A percentile compares a stretch with the other conserved stretches of the same genome.
Evolutionary conservation across 2,329 filamentous ascomycete species (phyloP).

Genomic region (Neofusicoccum sp.): DNA sequence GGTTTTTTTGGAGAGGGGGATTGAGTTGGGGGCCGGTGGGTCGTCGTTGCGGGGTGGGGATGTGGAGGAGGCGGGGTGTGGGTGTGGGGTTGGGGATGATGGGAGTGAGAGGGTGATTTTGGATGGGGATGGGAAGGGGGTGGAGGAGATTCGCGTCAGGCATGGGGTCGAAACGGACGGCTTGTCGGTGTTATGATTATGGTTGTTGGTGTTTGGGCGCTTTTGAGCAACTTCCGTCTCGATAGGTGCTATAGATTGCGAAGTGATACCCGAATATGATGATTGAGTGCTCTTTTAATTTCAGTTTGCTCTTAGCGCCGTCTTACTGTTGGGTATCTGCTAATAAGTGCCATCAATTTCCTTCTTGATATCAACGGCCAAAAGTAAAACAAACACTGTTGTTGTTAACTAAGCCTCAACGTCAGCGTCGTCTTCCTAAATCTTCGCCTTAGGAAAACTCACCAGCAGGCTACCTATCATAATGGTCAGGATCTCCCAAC

Average conservation of each 20-base stretch:
- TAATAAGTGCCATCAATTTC: neutral
- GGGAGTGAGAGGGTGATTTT: no score
- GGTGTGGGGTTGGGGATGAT: neutral
- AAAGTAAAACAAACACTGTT: neutral
- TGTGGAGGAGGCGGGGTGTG: neutral
- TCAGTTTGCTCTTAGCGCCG: no score
- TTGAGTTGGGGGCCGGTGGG: neutral
- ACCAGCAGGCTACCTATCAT: conserved; percentile 53
- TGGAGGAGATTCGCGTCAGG: no score
- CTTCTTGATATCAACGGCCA: conserved; percentile 8
- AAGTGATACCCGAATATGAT: no score
- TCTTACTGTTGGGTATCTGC: neutral
- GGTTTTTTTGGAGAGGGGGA: neutral
- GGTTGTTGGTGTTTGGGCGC: no score
- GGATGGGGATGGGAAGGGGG: no score
- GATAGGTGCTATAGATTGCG: no score
- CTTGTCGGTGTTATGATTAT: no score
- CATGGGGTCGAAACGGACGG: no score
- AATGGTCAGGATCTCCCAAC: conserved; percentile 60
- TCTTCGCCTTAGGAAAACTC: conserved; percentile 34
- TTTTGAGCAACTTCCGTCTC: no score
- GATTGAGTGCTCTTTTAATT: no score
- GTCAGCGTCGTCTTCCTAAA: neutral
- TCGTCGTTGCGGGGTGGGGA: neutral
- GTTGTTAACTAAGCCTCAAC: neutral